Evolutionary conservation across 805 yeast species (phyloP).

Genomic region (Priceomyces carsonii): DNA sequence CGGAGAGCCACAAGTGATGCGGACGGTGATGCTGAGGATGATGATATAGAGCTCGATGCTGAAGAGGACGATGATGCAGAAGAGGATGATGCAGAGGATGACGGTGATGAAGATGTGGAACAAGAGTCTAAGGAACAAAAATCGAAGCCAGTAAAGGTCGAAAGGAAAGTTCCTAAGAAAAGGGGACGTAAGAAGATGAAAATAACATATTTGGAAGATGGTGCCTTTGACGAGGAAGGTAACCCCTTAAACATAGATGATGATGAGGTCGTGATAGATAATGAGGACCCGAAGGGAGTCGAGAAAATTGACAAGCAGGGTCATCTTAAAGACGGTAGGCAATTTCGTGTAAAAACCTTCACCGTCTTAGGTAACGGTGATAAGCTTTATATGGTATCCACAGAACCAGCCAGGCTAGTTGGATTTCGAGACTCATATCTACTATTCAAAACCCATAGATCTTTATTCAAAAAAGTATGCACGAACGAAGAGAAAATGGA

Average conservation of each 20-base stretch:
- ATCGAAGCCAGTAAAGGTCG: slow-evolving; percentile 11
- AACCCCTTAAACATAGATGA: slow-evolving; percentile 60
- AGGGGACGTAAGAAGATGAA: slow-evolving; percentile 46
- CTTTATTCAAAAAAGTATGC: slow-evolving; percentile 70
- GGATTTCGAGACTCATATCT: slow-evolving; percentile 92
- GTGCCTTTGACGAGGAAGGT: slow-evolving; percentile 65
- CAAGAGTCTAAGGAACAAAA: slow-evolving; percentile 23
- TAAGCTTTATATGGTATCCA: slow-evolving; percentile 81
- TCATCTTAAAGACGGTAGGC: slow-evolving; percentile 66
- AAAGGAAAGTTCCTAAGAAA: slow-evolving; percentile 34
- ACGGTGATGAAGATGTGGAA: slow-evolving; percentile 20
- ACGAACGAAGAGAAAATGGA: slow-evolving; percentile 79
- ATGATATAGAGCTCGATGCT: slow-evolving; percentile 24
- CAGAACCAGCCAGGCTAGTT: slow-evolving; percentile 94
- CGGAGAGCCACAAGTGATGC: slow-evolving; percentile 28
- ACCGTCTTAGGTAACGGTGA: slow-evolving; percentile 66
- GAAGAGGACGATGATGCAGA: slow-evolving; percentile 23
- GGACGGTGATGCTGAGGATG: slow-evolving; percentile 17
- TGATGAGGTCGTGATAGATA: slow-evolving; percentile 76
- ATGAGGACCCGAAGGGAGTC: slow-evolving; percentile 76
- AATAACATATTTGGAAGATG: slow-evolving; percentile 36
- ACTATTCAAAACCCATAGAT: slow-evolving; percentile 81
- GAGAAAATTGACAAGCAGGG: slow-evolving; percentile 71
- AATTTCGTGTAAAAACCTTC: slow-evolving; percentile 70
- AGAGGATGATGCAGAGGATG: slow-evolving; percentile 19